phyloP scores from a whole-genome alignment of 352 stramenopile genomes.

The Pythium sp. region DNA sequence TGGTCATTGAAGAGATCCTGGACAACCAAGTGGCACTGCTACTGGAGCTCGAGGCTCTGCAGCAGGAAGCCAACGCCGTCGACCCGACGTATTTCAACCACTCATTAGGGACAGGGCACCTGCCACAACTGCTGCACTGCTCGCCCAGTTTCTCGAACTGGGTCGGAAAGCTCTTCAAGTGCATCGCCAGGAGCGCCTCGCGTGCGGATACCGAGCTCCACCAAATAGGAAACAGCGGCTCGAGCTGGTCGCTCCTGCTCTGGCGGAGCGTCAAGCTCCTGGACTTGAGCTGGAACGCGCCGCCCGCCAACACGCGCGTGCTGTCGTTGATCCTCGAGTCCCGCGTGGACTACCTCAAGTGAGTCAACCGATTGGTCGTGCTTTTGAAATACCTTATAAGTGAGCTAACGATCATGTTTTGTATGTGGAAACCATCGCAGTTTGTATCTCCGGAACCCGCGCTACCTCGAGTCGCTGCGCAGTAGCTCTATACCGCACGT shows the following conservation, averaged over 20 bases:
- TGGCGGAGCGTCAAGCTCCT: slow-evolving; percentile 47
- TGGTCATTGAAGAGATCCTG: slow-evolving; percentile 38
- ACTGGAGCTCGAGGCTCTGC: slow-evolving; percentile 39
- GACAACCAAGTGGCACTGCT: slow-evolving; percentile 45
- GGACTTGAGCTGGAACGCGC: slow-evolving; percentile 30
- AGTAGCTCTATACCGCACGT: slow-evolving; percentile 27
- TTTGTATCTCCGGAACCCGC: slow-evolving; percentile 42
- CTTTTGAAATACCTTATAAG: not conserved
- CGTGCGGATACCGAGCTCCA: slow-evolving; percentile 17
- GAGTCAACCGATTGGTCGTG: slow-evolving; percentile 5
- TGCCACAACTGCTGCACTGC: slow-evolving; percentile 21
- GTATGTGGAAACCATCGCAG: slow-evolving; percentile 21
- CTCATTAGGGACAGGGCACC: slow-evolving; percentile 16
- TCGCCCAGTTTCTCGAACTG: slow-evolving; percentile 22
- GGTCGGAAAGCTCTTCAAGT: slow-evolving; percentile 45
- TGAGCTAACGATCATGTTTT: not conserved
- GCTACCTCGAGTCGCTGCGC: slow-evolving; percentile 25
- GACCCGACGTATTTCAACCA: slow-evolving; percentile 19
- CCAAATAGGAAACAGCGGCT: not conserved
- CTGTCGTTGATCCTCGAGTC: slow-evolving; percentile 25
- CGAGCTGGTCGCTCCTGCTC: slow-evolving; percentile 37
- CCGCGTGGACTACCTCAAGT: slow-evolving; percentile 55
- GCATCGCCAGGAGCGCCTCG: slow-evolving; percentile 32
- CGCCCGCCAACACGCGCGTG: slow-evolving; percentile 15
- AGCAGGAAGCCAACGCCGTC: slow-evolving; percentile 23